A percentile compares a stretch with the other conserved stretches of the same genome.
phyloP scores from a whole-genome alignment of 805 yeast species.

The Metschnikowia picachoensis region DNA sequence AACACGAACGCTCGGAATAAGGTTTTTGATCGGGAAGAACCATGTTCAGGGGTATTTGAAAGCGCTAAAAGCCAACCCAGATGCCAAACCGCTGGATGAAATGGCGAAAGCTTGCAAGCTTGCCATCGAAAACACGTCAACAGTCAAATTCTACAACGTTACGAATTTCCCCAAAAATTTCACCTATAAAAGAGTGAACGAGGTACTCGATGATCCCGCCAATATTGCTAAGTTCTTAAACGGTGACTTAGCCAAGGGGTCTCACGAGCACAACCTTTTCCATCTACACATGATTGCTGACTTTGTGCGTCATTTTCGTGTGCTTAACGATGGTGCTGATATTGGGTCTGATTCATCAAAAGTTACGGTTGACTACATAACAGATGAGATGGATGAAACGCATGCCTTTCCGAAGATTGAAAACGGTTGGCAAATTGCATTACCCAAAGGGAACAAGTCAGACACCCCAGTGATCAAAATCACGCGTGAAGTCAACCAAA shows the following conservation, averaged over 20 bases:
- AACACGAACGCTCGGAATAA: conserved; percentile 44
- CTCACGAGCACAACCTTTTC: conserved; percentile 26
- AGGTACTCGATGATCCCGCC: conserved; percentile 34
- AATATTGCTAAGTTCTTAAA: conserved; percentile 11
- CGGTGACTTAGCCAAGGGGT: conserved; percentile 9
- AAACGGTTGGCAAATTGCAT: conserved; percentile 13
- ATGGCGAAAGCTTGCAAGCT: conserved; percentile 15
- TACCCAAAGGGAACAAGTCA: neutral
- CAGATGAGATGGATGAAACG: neutral
- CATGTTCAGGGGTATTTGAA: conserved; percentile 21
- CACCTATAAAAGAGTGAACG: conserved; percentile 64
- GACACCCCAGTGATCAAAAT: conserved; percentile 12
- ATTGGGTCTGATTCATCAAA: conserved; percentile 15
- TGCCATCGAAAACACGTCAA: conserved; percentile 13
- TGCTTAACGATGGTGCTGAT: conserved; percentile 23
- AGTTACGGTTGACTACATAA: conserved; percentile 15
- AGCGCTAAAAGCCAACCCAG: neutral
- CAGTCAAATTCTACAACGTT: conserved; percentile 25
- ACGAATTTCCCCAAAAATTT: conserved; percentile 34
- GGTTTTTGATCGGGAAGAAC: conserved; percentile 22
- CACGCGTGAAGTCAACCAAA: conserved; percentile 15
- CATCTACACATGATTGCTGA: conserved; percentile 26
- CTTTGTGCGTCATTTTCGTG: conserved; percentile 23
- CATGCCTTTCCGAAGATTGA: conserved; percentile 3
- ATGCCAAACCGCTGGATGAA: conserved; percentile 1